These are phyloP conservation scores for Lycium barbarum DNA, from an alignment of 257 asterid genomes.

Conservation along the genomic window DNA sequence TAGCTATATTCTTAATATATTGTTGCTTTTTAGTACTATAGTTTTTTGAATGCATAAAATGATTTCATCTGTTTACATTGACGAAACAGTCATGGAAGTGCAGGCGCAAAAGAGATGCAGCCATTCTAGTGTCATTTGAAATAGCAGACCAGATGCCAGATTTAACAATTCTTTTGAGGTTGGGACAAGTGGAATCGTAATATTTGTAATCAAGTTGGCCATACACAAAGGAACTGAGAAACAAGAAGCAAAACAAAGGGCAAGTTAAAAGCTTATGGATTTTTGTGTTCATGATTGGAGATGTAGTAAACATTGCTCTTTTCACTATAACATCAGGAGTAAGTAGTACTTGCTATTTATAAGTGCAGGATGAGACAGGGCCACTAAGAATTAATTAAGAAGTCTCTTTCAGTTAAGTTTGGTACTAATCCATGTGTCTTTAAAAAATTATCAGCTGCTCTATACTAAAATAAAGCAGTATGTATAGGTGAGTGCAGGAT, in stretches of 20 bases:
- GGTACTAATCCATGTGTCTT: conserved; percentile 43
- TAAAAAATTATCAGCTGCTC: conserved; percentile 32
- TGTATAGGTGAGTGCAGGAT: conserved; percentile 35
- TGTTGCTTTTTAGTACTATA: neutral
- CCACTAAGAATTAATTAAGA: conserved; percentile 33
- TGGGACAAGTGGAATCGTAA: conserved; percentile 64
- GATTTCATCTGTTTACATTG: conserved; percentile 39
- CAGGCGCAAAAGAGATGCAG: conserved; percentile 78
- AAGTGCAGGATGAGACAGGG: conserved; percentile 35
- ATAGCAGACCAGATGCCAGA: conserved; percentile 72
- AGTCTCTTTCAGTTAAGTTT: conserved; percentile 50
- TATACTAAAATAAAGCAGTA: conserved; percentile 29
- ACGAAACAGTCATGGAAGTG: conserved; percentile 86
- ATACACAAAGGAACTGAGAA: conserved; percentile 40
- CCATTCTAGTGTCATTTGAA: conserved; percentile 73
- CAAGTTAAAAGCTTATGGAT: conserved; percentile 30
- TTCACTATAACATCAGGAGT: conserved; percentile 5
- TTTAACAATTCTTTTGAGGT: conserved; percentile 55
- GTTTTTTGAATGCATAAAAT: neutral
- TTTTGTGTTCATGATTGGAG: conserved; percentile 33
- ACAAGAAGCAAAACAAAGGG: conserved; percentile 42
- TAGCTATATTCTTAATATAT: neutral
- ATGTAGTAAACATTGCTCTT: neutral
- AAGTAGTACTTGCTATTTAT: conserved; percentile 45
- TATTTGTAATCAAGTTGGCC: conserved; percentile 64